Evolutionary conservation across 345 rosid species (phyloP), one percentile per base, ranked within the genome.

Genomic region (Melaleuca alternifolia): DNA sequence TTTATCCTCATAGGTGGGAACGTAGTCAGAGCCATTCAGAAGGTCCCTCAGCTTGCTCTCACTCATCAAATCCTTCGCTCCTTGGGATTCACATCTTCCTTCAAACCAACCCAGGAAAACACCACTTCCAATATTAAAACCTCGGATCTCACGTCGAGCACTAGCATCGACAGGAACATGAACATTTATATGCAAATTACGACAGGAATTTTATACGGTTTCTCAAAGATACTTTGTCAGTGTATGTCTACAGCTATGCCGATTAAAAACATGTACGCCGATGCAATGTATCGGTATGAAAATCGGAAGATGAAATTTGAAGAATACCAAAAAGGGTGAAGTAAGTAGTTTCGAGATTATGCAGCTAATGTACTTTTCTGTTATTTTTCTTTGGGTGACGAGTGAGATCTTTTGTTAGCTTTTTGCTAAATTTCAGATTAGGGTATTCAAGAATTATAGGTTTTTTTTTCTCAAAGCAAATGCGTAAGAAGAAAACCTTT

Each of bases 1-100:
- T 92, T 94, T 96, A 92, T 96, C 99, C 90, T 96, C 97, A 84
- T 96, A 96, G 82, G 97, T 94, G 81, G 98, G 96, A 90, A 94
- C 96, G 91, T 94, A 95, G 77, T 96, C 97, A 85, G 95, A 92
- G 83, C 91, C 91, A 87, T 90, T 94, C 87, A 94, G 92, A 10
- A 95, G 87, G 84, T 94, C 98, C 93, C 86, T 88, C n/a, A 93
- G 90, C 92, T 92, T 96, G 88, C 93, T 92, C 92, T 94, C 96
- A 61, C 92, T 95, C 94, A 93, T 88, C 82, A 94, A 96, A 87
- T 94, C 97, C 89, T 92, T 96, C 96, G 91, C 88, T 84, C 98
- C 99, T 91, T 95, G 95, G 85, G 81, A 71, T 71, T 96, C 97
- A 90, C 93, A 89, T 77, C 91, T 92, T 2, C 95, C 98, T 92